Conservation (phyloP, 2,329 filamentous ascomycete genomes). For the Colletotrichum tamarilloi region DNA sequence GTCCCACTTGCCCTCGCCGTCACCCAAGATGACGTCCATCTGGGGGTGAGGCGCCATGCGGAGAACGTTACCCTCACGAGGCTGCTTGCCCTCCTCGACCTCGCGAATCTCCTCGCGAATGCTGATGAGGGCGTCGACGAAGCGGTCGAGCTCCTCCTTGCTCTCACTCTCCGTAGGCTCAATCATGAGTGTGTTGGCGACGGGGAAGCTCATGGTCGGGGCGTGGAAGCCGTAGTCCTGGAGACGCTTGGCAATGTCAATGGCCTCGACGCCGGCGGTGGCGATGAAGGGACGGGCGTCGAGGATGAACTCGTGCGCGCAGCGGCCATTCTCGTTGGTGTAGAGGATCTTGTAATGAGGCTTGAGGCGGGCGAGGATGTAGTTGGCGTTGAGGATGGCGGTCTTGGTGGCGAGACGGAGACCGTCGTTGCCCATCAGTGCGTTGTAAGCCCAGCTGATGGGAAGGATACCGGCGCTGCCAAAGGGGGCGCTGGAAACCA, state of each 20-base stretch:
- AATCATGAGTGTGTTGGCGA: conserved; percentile 96
- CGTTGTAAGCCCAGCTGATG: conserved; percentile 95
- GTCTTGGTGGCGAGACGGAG: conserved; percentile 91
- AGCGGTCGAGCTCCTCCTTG: conserved; percentile 92
- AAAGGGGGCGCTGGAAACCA: conserved; percentile 84
- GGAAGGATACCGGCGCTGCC: conserved; percentile 92
- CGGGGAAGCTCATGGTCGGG: conserved; percentile 97
- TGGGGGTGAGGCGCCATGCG: conserved; percentile 91
- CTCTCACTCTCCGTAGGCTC: conserved; percentile 96
- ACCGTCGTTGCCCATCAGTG: conserved; percentile 88
- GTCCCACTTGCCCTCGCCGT: conserved; percentile 73
- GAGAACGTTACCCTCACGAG: conserved; percentile 82
- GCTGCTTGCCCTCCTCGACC: conserved; percentile 82
- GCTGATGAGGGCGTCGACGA: conserved; percentile 88
- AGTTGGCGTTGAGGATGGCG: conserved; percentile 96
- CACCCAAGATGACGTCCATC: conserved; percentile 78
- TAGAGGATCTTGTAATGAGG: conserved; percentile 93
- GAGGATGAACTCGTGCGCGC: conserved; percentile 97
- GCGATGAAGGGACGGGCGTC: conserved; percentile 89
- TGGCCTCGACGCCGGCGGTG: conserved; percentile 85
- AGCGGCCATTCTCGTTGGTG: conserved; percentile 87
- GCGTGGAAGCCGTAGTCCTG: conserved; percentile 98
- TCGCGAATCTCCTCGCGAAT: conserved; percentile 88
- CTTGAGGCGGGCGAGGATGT: conserved; percentile 88
- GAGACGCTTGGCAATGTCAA: conserved; percentile 95